phyloP scores from a whole-genome alignment of 2,329 filamentous ascomycete species.

The Helotiales sp. region DNA sequence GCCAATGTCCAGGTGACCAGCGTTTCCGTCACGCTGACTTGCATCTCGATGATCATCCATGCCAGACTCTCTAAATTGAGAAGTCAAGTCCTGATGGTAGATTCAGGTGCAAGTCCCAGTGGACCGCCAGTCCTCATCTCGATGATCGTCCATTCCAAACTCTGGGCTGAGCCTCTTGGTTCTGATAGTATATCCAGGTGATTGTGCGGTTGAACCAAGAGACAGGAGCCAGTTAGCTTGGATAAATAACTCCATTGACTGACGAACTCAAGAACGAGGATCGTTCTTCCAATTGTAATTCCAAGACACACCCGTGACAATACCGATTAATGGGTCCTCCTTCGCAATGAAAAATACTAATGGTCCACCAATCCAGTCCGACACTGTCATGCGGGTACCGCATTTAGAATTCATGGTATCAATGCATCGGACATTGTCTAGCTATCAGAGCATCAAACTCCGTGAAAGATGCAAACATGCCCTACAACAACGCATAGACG shows the following conservation, averaged over 20 bases:
- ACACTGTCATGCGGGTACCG: background rate
- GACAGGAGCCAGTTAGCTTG: background rate
- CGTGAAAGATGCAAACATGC: no score
- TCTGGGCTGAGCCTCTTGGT: no score
- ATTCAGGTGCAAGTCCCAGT: background rate
- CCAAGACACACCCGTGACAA: no score
- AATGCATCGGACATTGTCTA: background rate
- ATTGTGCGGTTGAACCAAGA: background rate
- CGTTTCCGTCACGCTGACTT: background rate
- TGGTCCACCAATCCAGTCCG: background rate
- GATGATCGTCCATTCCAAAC: no score
- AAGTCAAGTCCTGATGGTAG: background rate
- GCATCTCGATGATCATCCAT: background rate
- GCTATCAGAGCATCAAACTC: no score
- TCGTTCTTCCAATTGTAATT: background rate
- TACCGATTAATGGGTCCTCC: background rate
- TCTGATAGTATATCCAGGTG: background rate
- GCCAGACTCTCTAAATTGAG: background rate
- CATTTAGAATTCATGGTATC: background rate
- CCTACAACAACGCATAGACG: no score
- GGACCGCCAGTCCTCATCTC: no score
- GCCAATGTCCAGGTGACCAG: no score
- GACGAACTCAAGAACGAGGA: background rate
- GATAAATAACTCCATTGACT: background rate
- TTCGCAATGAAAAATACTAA: background rate